phyloP scores from a whole-genome alignment of 495 filamentous ascomycete species.

The Evansstolkia leycettana region DNA sequence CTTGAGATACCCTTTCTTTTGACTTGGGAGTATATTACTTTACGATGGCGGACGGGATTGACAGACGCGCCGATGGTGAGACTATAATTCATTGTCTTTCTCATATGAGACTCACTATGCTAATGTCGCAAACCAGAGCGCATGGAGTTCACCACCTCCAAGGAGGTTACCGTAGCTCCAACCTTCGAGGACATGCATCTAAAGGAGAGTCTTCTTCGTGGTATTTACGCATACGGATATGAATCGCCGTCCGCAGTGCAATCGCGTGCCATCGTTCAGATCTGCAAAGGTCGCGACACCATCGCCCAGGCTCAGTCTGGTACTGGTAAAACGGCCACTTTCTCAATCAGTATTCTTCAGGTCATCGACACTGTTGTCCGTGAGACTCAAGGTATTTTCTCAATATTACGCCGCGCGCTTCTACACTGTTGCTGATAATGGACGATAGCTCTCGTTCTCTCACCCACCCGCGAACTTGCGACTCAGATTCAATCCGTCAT shows the following conservation, averaged over 20 bases:
- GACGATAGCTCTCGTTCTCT: conserved; percentile 73
- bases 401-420: no score
- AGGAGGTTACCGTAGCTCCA: conserved; percentile 83
- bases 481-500: conserved; percentile 97
- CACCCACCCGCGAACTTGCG: conserved; percentile 92
- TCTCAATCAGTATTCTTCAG: conserved; percentile 94
- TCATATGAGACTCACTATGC: conserved; percentile 5
- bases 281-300: conserved; percentile 96
- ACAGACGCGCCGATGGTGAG: conserved; percentile 73
- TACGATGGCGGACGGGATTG: conserved; percentile 86
- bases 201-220: conserved; percentile 92
- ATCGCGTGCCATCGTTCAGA: conserved; percentile 93
- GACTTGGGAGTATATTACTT: conserved; percentile 1
- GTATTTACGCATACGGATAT: conserved; percentile 97
- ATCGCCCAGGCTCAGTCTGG: conserved; percentile 99
- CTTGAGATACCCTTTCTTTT: neutral
- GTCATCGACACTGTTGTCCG: conserved; percentile 77
- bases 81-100: neutral
- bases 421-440: no score
- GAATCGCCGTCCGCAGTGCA: conserved; percentile 96
- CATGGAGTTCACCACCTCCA: conserved; percentile 96
- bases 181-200: conserved; percentile 70
- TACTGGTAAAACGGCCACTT: conserved; percentile 98
- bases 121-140: conserved; percentile 47
- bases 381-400: conserved; percentile 74